A percentile compares a stretch with the other conserved stretches of the same genome.
Evolutionary conservation across 2,329 filamentous ascomycete genomes (phyloP).

Genomic region (Metarhizium humberi): DNA sequence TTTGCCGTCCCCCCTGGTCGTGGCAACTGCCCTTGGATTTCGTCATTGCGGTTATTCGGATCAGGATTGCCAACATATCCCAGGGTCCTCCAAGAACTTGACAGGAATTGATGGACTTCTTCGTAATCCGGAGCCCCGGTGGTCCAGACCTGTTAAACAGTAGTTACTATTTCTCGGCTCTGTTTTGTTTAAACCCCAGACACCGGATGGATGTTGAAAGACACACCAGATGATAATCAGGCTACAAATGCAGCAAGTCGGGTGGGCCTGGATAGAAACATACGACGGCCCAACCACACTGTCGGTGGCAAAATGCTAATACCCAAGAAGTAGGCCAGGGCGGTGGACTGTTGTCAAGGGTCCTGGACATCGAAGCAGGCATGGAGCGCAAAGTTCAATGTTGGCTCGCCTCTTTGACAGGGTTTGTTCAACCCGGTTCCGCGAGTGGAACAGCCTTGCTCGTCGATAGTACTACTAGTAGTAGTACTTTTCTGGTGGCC

Average conservation of each 20-base stretch:
- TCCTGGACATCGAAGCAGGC: background rate
- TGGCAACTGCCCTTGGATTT: background rate
- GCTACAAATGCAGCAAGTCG: background rate
- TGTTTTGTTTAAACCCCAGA: background rate
- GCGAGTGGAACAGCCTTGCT: background rate
- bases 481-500: background rate
- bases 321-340: background rate
- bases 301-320: constrained; percentile 4
- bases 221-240: background rate
- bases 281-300: constrained; percentile 4
- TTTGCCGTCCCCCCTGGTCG: no score
- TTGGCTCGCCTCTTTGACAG: background rate
- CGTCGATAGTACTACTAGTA: background rate
- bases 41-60: background rate
- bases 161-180: background rate
- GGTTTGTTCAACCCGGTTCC: background rate
- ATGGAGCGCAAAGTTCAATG: background rate
- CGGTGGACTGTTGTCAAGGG: background rate
- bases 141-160: no score
- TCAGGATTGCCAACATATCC: background rate
- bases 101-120: no score
- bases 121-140: no score
- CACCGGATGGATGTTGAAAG: background rate
- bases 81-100: background rate
- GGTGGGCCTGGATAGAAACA: background rate